Percentiles rank a stretch among this genome's conserved stretches.
Conservation (phyloP, 768 basidiomycete species). For the Pulveroboletus frians region DNA sequence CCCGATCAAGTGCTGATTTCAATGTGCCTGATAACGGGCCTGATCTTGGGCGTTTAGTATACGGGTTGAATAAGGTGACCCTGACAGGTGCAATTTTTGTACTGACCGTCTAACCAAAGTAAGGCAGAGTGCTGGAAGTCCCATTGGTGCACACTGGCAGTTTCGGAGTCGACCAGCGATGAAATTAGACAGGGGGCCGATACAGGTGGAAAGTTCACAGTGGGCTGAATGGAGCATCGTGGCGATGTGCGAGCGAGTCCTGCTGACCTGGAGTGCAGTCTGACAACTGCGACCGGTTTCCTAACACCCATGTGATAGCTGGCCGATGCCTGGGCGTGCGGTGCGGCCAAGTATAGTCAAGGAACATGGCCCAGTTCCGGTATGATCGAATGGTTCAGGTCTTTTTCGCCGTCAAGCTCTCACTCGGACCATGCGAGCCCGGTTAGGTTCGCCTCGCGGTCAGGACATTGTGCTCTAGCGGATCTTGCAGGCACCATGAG, state of each 20-base stretch:
- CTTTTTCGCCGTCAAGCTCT: constrained; percentile 14
- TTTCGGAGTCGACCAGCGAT: constrained; percentile 14
- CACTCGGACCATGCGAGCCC: constrained; percentile 10
- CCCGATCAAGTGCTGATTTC: constrained; percentile 20
- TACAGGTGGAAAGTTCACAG: constrained; percentile 16
- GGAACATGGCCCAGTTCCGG: constrained; percentile 28
- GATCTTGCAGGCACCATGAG: constrained; percentile 16
- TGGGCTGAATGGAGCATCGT: constrained; percentile 10
- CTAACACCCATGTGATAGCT: constrained; percentile 4
- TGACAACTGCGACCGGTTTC: constrained; percentile 20
- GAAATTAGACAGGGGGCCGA: constrained; percentile 16
- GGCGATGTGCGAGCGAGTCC: constrained; percentile 19
- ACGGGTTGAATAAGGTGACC: constrained; percentile 19
- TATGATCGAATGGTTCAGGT: constrained; percentile 26
- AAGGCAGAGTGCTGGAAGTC: constrained; percentile 20
- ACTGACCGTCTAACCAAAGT: constrained; percentile 29
- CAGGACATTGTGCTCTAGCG: constrained; percentile 9
- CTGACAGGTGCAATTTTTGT: constrained; percentile 21
- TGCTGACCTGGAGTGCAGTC: constrained; percentile 11
- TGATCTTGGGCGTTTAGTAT: constrained; percentile 23
- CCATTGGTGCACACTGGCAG: constrained; percentile 10
- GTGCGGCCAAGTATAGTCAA: constrained; percentile 14
- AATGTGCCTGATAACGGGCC: constrained; percentile 31
- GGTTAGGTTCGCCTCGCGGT: constrained; percentile 5
- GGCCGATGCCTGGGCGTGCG: constrained; percentile 7